A percentile compares a stretch with the other conserved stretches of the same genome.
phyloP scores from a whole-genome alignment of 1,139 yeast genomes.

The Lodderomyces metapsilosis region DNA sequence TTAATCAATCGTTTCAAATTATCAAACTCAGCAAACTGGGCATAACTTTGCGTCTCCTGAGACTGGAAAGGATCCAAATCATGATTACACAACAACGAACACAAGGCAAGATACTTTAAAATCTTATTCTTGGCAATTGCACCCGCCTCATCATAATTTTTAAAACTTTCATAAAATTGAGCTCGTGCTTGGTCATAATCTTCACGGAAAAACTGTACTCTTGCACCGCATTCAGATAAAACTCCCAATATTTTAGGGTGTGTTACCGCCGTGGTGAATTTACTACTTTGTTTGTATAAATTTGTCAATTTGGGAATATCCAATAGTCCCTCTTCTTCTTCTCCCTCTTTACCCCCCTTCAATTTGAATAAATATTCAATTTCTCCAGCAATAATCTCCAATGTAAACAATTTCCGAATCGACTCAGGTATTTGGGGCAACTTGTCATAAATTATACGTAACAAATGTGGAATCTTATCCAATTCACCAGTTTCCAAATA shows the following conservation, averaged over 20 bases:
- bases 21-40: conserved; percentile 35
- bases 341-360: too few species aligned
- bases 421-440: conserved; percentile 43
- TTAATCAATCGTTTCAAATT: conserved; percentile 29
- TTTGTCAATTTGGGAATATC: conserved; percentile 42
- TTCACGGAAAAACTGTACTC: conserved; percentile 58
- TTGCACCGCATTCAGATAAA: conserved; percentile 73
- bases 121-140: conserved; percentile 54
- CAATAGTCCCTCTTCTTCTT: too few species aligned
- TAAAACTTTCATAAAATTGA: conserved; percentile 71
- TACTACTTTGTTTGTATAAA: conserved; percentile 48
- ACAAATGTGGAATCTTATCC: conserved; percentile 36
- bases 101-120: conserved; percentile 60
- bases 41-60: conserved; percentile 52
- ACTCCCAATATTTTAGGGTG: conserved; percentile 74
- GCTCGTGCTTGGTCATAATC: conserved; percentile 62
- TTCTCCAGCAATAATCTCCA: conserved; percentile 67
- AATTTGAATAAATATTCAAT: conserved; percentile 48
- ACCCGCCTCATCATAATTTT: conserved; percentile 79
- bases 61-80: conserved; percentile 68
- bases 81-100: conserved; percentile 63
- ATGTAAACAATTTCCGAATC: conserved; percentile 43
- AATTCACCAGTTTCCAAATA: conserved; percentile 40
- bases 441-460: conserved; percentile 40
- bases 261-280: conserved; percentile 61